These are phyloP conservation scores for Ophiostoma novo-ulmi DNA, from an alignment of 2,329 filamentous ascomycete species.

Conservation along the genomic window DNA sequence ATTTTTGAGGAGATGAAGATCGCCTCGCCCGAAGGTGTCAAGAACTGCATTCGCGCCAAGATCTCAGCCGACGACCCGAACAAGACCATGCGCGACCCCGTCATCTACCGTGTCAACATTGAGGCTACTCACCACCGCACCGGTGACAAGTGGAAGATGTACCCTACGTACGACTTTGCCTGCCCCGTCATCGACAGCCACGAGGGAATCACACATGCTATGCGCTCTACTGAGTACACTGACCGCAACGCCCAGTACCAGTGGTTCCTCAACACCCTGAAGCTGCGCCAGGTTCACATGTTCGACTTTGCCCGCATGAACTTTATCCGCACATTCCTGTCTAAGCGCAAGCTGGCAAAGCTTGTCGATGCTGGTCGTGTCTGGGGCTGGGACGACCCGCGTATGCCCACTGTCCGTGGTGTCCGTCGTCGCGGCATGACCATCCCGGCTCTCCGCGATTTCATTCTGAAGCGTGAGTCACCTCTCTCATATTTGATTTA, in stretches of 20 bases:
- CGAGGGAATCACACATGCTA: conserved; percentile 77
- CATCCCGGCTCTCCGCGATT: conserved; percentile 71
- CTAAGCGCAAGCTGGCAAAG: conserved; percentile 81
- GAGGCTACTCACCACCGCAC: conserved; percentile 68
- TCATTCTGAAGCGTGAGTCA: conserved; percentile 62
- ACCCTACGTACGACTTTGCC: conserved; percentile 82
- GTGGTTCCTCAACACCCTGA: conserved; percentile 73
- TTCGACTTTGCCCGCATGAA: conserved; percentile 84
- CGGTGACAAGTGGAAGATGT: conserved; percentile 74
- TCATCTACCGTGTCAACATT: conserved; percentile 81
- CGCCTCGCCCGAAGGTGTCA: conserved; percentile 69
- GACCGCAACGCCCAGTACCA: conserved; percentile 83
- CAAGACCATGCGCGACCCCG: conserved; percentile 91
- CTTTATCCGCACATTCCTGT: conserved; percentile 76
- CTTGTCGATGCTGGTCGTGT: conserved; percentile 71
- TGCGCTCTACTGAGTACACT: conserved; percentile 76
- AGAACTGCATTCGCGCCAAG: conserved; percentile 92
- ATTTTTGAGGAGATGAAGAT: conserved; percentile 84
- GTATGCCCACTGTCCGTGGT: conserved; percentile 73
- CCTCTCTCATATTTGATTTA: not conserved
- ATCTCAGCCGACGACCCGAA: conserved; percentile 88
- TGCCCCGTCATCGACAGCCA: conserved; percentile 75
- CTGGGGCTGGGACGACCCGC: conserved; percentile 80
- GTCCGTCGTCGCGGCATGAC: conserved; percentile 75
- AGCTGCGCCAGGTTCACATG: conserved; percentile 71